These are phyloP conservation scores for Haplographium delicatum DNA, from an alignment of 495 filamentous ascomycete species.

Conservation along the genomic window DNA sequence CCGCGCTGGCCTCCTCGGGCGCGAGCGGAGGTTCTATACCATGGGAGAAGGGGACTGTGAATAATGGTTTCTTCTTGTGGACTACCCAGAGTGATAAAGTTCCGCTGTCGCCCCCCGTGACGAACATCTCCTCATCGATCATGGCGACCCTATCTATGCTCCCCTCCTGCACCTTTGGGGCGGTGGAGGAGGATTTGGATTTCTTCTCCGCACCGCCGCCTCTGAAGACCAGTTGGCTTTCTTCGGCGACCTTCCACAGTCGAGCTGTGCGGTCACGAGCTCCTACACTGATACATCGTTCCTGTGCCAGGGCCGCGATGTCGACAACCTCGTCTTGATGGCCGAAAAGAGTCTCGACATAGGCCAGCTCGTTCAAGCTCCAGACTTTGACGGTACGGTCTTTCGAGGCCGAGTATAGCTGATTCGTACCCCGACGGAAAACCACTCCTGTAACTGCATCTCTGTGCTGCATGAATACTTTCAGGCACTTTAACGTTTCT, in stretches of 20 bases:
- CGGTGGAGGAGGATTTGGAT: conserved; percentile 27
- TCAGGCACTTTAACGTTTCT: conserved; percentile 64
- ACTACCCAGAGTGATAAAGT: conserved; percentile 80
- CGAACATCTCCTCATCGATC: conserved; percentile 83
- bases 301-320: conserved; percentile 73
- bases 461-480: conserved; percentile 87
- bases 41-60: conserved; percentile 73
- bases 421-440: conserved; percentile 85
- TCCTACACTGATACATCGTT: conserved; percentile 87
- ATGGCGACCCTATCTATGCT: conserved; percentile 86
- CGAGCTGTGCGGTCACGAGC: conserved; percentile 88
- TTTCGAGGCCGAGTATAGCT: conserved; percentile 80
- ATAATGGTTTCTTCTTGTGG: conserved; percentile 93
- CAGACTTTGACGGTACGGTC: conserved; percentile 82
- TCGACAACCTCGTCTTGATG: conserved; percentile 88
- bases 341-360: conserved; percentile 92
- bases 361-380: conserved; percentile 76
- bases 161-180: conserved; percentile 59
- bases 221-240: conserved; percentile 90
- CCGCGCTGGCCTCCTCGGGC: conserved; percentile 63
- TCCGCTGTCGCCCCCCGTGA: conserved; percentile 91
- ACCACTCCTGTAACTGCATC: conserved; percentile 78
- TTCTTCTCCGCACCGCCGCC: conserved; percentile 64
- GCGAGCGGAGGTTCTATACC: conserved; percentile 66
- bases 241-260: conserved; percentile 94